Percentiles rank a stretch among this genome's conserved stretches.
These are phyloP conservation scores for Lachnellula subtilissima DNA, from an alignment of 2,329 filamentous ascomycete genomes.

Conservation along the genomic window DNA sequence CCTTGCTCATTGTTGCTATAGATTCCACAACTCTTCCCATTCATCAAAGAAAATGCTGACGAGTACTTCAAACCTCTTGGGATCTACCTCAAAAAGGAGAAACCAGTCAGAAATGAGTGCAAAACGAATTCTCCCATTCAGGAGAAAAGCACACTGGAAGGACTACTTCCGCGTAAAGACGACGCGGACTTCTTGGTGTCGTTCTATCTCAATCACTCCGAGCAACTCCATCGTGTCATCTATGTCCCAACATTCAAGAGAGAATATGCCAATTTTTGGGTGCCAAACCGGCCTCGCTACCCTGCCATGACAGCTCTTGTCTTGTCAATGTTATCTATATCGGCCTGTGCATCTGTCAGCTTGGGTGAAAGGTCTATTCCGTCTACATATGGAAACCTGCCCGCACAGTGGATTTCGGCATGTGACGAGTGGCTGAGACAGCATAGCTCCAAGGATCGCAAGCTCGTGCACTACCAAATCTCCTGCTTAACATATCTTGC, in stretches of 20 bases:
- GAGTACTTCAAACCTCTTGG: slow-evolving; percentile 10
- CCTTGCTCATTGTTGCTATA: background rate
- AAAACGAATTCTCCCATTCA: background rate
- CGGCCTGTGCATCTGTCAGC: slow-evolving; percentile 41
- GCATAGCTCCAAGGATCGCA: slow-evolving; percentile 58
- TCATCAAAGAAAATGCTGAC: slow-evolving; percentile 9
- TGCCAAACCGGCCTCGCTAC: background rate
- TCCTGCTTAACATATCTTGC: slow-evolving; percentile 55
- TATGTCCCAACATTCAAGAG: slow-evolving; percentile 10
- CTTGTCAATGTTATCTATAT: slow-evolving; percentile 51
- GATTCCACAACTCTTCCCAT: slow-evolving; percentile 10
- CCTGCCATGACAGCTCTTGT: slow-evolving; percentile 8
- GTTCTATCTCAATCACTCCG: slow-evolving; percentile 6
- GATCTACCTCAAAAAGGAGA: slow-evolving; percentile 4
- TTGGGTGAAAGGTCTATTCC: slow-evolving; percentile 47
- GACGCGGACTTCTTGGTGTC: slow-evolving; percentile 4
- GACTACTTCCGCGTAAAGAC: slow-evolving; percentile 5
- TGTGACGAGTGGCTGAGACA: slow-evolving; percentile 49
- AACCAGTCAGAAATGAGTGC: background rate
- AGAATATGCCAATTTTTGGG: slow-evolving; percentile 8
- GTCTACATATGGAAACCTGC: slow-evolving; percentile 53
- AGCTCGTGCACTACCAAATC: slow-evolving; percentile 57
- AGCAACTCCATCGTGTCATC: slow-evolving; percentile 8
- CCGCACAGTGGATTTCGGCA: slow-evolving; percentile 52
- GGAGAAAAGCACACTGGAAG: background rate